Evolutionary conservation across 2,329 filamentous ascomycete genomes (phyloP), one percentile per base, ranked within the genome.

Genomic region (Fusarium abutilonis): DNA sequence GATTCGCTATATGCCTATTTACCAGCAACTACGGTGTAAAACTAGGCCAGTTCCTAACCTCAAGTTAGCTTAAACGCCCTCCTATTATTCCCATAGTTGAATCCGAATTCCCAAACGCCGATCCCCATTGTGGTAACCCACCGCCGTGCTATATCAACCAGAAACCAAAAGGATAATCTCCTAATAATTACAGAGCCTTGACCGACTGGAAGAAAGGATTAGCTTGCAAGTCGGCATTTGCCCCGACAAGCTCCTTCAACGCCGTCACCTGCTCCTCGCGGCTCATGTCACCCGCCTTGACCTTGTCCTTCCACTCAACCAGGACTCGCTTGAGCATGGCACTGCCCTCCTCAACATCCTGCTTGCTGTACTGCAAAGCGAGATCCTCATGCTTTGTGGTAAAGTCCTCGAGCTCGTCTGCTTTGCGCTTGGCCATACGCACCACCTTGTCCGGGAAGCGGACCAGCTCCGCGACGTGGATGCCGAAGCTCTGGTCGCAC

Each of bases 391-490:
- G 87, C 78, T 93, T 93, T 46, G 86, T 86, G 1, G 91, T 90
- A 70, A 99, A 99, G 75, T 99, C 95, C 75, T 99, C 95, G 32
- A 99, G 83, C 81, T 99, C 96, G 75, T 98, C 95, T 0, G 95
- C 95, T 80, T 99, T 99, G 69, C 95, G 87, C 79, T 96, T 96
- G n/a, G 95, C 95, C 96, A 99, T 99, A 64, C 93, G 92, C 59
- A 99, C 91, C 14, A 99, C 96, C 79, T 99, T 99, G 69, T 92
- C 89, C 0, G 95, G 95, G 79, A 99, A 99, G 40, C 93, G 88
- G 17, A 99, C 95, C 6, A 99, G 85, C 79, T 99, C 95, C 1
- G 95, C 95, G 13, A 99, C 96, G 77, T 99, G 95, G 69, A 99
- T 99, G 69, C 95, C 95, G 75, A 99, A 99, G 56, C 90, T 95